phyloP scores from a whole-genome alignment of 306 rosid species.

The Prunus mongolica region DNA sequence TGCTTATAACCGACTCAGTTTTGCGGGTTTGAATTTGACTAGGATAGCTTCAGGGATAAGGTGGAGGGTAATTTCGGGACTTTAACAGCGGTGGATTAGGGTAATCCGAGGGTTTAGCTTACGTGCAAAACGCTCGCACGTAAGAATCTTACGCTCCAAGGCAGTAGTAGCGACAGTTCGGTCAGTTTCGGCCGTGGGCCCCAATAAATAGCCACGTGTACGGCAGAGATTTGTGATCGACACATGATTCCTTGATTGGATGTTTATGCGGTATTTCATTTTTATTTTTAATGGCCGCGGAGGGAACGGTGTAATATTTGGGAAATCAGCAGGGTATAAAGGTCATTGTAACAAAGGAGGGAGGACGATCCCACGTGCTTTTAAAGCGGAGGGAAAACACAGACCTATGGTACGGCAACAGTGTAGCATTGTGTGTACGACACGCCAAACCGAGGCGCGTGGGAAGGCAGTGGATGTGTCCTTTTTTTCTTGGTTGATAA shows the following conservation, averaged over 20 bases:
- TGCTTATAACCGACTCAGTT: background rate
- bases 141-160: constrained; percentile 14
- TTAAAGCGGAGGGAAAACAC: background rate
- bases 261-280: background rate
- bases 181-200: constrained; percentile 1
- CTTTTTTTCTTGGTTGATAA: background rate
- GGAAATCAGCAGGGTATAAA: background rate
- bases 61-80: constrained; percentile 8
- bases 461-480: background rate
- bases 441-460: background rate
- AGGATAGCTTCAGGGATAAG: background rate
- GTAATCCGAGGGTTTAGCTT: background rate
- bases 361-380: constrained; percentile 7
- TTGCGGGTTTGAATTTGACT: background rate
- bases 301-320: background rate
- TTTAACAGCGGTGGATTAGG: background rate
- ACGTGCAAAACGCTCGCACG: constrained; percentile 23
- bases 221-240: background rate
- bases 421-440: background rate
- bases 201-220: background rate
- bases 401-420: background rate
- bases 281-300: background rate
- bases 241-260: background rate
- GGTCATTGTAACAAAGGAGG: background rate
- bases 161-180: background rate